Evolutionary conservation across 1,139 yeast genomes (phyloP).

Genomic region (Sugiyamaella paludigena): DNA sequence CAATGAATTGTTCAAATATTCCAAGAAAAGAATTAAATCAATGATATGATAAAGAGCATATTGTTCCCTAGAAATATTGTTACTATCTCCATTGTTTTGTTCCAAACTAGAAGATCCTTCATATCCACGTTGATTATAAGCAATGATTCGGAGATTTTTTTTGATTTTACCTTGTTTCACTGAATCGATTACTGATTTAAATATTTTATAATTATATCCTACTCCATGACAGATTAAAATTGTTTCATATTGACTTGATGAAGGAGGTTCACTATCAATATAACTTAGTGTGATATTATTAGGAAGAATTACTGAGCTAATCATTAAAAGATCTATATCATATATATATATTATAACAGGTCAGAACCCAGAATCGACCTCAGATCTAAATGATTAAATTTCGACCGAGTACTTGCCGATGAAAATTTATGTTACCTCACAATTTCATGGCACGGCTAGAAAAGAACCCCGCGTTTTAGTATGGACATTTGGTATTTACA

Average conservation of each 20-base stretch:
- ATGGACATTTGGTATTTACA: no score
- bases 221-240: slow-evolving; percentile 11
- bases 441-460: no score
- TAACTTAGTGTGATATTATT: slow-evolving; percentile 4
- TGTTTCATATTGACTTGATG: slow-evolving; percentile 4
- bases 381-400: no score
- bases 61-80: background rate
- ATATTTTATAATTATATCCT: slow-evolving; percentile 6
- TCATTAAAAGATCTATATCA: no score
- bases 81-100: no score
- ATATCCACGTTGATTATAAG: slow-evolving; percentile 10
- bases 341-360: no score
- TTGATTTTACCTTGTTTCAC: slow-evolving; percentile 6
- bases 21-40: slow-evolving; percentile 8
- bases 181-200: slow-evolving; percentile 5
- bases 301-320: slow-evolving; percentile 2
- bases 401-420: no score
- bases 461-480: no score
- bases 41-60: slow-evolving; percentile 6
- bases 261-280: slow-evolving; percentile 7
- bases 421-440: no score
- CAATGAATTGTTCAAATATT: background rate
- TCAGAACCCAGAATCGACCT: no score
- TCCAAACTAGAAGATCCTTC: slow-evolving; percentile 5
- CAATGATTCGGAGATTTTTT: background rate